A percentile compares a stretch with the other conserved stretches of the same genome.
phyloP scores from a whole-genome alignment of 2,329 filamentous ascomycete species.

The Xylaria sp. region DNA sequence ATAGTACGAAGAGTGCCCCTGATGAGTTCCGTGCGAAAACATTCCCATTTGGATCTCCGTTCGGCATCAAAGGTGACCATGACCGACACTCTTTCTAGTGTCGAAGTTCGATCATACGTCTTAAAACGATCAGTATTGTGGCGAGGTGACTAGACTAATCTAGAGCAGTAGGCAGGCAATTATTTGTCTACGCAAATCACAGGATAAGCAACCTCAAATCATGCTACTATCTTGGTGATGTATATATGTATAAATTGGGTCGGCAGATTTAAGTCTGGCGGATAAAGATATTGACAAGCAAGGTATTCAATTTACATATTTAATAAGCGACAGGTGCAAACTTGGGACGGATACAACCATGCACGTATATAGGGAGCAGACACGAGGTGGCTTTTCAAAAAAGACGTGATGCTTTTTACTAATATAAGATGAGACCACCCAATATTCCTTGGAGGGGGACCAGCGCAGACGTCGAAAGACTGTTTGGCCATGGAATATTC shows the following conservation, averaged over 20 bases:
- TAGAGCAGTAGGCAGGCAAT: neutral
- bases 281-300: neutral
- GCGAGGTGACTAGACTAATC: too few species aligned
- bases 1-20: neutral
- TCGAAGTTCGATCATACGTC: too few species aligned
- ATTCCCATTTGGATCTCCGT: too few species aligned
- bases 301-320: neutral
- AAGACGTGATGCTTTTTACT: constrained; percentile 19
- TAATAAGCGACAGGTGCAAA: neutral
- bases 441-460: constrained; percentile 3
- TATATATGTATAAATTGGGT: neutral
- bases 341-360: neutral
- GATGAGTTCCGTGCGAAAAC: too few species aligned
- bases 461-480: neutral
- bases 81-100: too few species aligned
- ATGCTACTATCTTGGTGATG: neutral
- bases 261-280: neutral
- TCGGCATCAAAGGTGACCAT: too few species aligned
- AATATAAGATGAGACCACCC: constrained; percentile 13
- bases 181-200: neutral
- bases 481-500: neutral
- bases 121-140: too few species aligned
- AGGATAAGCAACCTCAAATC: neutral
- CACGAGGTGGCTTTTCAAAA: neutral
- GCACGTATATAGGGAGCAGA: neutral